Evolutionary conservation across 495 filamentous ascomycete species (phyloP).

Genomic region (Hypomontagnella submonticulosa): DNA sequence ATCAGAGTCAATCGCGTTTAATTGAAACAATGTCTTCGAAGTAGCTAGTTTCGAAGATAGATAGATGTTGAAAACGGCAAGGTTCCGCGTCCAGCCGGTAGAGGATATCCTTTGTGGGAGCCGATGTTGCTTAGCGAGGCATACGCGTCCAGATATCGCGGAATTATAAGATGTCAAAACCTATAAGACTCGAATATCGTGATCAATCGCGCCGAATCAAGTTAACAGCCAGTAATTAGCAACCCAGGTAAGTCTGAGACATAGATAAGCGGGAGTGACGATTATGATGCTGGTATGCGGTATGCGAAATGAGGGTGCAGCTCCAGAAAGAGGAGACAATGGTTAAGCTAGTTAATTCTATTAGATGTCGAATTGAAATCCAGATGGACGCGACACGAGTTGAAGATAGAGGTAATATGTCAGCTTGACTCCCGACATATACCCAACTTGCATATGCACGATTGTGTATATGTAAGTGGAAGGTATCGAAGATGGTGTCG

Average conservation of each 20-base stretch:
- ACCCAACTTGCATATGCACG: neutral
- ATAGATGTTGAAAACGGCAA: conserved; percentile 11
- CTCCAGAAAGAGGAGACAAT: neutral
- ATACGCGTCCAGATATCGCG: conserved; percentile 36
- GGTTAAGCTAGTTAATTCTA: neutral
- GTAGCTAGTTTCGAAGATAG: conserved; percentile 13
- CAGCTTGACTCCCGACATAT: neutral
- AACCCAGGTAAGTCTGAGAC: conserved; percentile 16
- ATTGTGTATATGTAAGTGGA: conserved; percentile 1
- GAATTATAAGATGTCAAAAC: conserved; percentile 16
- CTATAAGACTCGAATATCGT: conserved; percentile 8
- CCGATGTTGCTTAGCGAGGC: conserved; percentile 34
- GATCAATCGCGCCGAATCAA: conserved; percentile 19
- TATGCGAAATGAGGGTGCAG: conserved; percentile 21
- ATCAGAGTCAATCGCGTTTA: conserved; percentile 20
- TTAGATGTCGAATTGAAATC: conserved; percentile 4
- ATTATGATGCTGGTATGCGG: neutral
- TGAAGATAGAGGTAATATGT: neutral
- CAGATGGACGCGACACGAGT: conserved; percentile 11
- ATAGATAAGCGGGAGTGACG: neutral
- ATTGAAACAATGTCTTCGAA: conserved; percentile 18
- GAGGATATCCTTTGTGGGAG: conserved; percentile 27
- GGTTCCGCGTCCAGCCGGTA: conserved; percentile 13
- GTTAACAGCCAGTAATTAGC: conserved; percentile 8
- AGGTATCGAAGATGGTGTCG: neutral